Base-by-base conservation (phyloP, 176 grass and related monocot species). In the Pharus latifolius region DNA sequence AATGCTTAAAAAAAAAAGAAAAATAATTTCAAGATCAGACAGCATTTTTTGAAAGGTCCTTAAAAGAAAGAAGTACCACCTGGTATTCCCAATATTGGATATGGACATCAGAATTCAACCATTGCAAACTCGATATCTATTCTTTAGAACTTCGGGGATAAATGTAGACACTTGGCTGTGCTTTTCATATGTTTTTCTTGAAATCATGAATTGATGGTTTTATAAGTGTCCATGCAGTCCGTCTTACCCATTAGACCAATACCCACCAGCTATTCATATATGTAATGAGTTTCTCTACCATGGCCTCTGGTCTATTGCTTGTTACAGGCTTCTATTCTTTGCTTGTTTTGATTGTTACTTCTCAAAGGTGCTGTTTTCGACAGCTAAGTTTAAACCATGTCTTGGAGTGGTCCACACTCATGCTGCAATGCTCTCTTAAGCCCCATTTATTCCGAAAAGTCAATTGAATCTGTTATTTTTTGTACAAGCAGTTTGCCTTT, bases 401-500 rank as follows among this genome's bases (percentile, higher is more conserved):
- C 34, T 29, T 69, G 22, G 50, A 50, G 16, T 54, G 50, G 35
- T 41, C 34, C 51, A 54, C 3, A 29, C 34, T 71, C 50, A 42
- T 71, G 34, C 23, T 37, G 51, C 40, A 56, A 71, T 28, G 33
- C 24, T 28, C 8, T 70, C 16, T 34, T 70, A 2, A 16, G 34
- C 34, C 67, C n/a, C 25, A 26, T 18, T 55, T 53, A 4, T 6
- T 26, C 27, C 23, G 41, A 49, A 55, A 55, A 19, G 55, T 0
- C 16, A 26, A 9, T 22, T 70, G 49, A 42, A 42, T 56, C 10
- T 0, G 41, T 70, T 27, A 23, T 27, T 55, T 55, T 34, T 55
- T 56, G 49, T 56, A 56, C 10, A 27, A 57, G 40, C 44, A 58
- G 69, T 72, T 72, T 72, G 6, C 38, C 17, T 72, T 57, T 24